Base-by-base conservation (phyloP, 495 filamentous ascomycete species). In the Penicillium flavigenum region DNA sequence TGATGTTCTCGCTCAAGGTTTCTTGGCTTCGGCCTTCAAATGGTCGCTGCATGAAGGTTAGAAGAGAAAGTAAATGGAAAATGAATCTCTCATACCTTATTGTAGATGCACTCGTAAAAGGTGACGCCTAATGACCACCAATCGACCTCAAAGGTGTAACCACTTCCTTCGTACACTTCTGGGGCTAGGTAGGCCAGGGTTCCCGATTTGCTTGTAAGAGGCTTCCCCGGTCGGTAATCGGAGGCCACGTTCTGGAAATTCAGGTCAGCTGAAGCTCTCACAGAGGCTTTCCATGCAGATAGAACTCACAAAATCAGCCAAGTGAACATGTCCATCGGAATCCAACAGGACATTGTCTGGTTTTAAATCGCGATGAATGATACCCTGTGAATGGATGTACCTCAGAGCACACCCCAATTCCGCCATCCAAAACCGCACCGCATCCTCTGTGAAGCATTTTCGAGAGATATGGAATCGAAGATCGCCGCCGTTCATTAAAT, bases 51-150 rank as follows among this genome's bases (percentile, higher is more conserved):
- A 26, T 14, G 6, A 47, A 50, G 26, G 36, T 53, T 32, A 53
- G 51, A 53, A 4, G 2, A 19, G 39, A 27, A 27, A 17, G 4
- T 10, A 27, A 24, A 20, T 16, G 9, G 16, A 11, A 5, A 32
- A 27, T 10, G 7, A 12, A 34, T 19, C 5, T 14, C 14, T 5
- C 82, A 49, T 75, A 93, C 92, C 86, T 95, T 98, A 73, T 94
- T 97, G 75, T 97, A 98, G 47, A 98, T 96, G 80, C 94, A 97
- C 73, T 98, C 94, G 73, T 96, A 98, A 71, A 98, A 96, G 3
- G 93, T 84, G 45, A 98, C 94, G 32, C 94, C 94, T 24, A 98
- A 70, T 14, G 93, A 96, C 94, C 94, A 98, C 94, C 94, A 98
- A 72, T 98, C 94, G 12, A 95, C 92, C 64, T 94, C 90, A 22